phyloP scores from a whole-genome alignment of 208 protist genomes.

The Wallacemonas sp. region DNA sequence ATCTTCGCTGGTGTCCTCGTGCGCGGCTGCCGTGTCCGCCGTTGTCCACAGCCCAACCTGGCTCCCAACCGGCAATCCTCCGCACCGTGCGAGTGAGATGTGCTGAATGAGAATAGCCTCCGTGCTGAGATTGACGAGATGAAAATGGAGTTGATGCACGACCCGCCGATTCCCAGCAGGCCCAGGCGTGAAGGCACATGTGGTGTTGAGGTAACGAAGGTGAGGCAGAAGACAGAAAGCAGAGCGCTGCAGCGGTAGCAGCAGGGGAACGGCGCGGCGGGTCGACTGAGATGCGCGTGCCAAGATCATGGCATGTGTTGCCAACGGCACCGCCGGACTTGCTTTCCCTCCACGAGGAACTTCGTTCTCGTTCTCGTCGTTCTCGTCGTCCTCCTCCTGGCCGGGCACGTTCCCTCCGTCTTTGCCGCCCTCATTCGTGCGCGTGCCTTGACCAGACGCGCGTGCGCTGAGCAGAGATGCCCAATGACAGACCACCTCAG shows the following conservation, averaged over 20 bases:
- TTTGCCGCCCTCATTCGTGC: background rate
- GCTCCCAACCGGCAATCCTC: background rate
- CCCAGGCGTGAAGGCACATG: slow-evolving; percentile 1
- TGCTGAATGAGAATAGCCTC: slow-evolving; percentile 12
- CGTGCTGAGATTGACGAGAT: slow-evolving; percentile 15
- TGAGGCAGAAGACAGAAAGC: slow-evolving; percentile 6
- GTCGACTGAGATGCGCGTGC: no score
- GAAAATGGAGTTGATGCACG: slow-evolving; percentile 11
- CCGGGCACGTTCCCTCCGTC: background rate
- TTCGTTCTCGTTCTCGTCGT: background rate
- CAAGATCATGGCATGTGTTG: background rate
- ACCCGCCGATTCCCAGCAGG: background rate
- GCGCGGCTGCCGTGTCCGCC: background rate
- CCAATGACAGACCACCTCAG: background rate
- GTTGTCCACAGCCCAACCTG: slow-evolving; percentile 5
- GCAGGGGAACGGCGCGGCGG: background rate
- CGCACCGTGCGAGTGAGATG: slow-evolving; percentile 6
- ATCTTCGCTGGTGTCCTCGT: background rate
- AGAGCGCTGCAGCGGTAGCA: background rate
- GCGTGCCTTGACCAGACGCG: background rate
- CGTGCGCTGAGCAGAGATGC: background rate
- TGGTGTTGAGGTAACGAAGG: slow-evolving; percentile 5
- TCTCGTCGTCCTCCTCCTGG: background rate
- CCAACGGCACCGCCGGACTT: background rate
- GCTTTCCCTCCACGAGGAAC: no score